Evolutionary conservation across 257 asterid species (phyloP), one percentile per base, ranked within the genome.

Genomic region (Solanum piurae): DNA sequence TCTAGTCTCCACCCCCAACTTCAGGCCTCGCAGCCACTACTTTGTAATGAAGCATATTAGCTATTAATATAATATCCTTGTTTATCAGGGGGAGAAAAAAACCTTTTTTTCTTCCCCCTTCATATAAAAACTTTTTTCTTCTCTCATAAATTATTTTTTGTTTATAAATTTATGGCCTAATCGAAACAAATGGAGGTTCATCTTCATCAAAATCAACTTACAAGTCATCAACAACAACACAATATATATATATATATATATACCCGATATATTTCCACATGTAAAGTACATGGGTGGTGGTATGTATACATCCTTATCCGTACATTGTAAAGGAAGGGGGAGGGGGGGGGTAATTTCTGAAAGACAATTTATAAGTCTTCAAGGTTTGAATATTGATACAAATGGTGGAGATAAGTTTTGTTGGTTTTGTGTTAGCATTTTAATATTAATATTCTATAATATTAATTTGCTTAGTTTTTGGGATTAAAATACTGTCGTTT

Each of bases 41-140:
- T 44, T 4, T 44, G 52, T 44, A 44, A 44, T 44, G 52, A 44
- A 44, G 52, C 6, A 44, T 44, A 44, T 44, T 44, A 44, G 5
- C 52, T 44, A 44, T 44, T 44, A 44, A 44, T 44, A 44, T 11
- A 12, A 44, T 44, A 44, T 12, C 52, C 52, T 12, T 44, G 16
- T 44, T 44, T 42, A 42, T 42, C 46, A 42, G 46, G 34, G 34
- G 46, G 10, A 40, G 9, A 40, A 9, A 12, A 40, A 42, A 42
- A 42, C 3, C 46, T 4, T 42, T 9, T 40, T 42, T 42, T 42
- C 37, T 14, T 69, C 34, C 76, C 90, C 87, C 86, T 86, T 85
- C 55, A 44, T 87, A 89, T 87, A 91, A 91, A 86, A 60, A 87
- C 90, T 25, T 74, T 73, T 72, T 27, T 60, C 86, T 89, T 83